phyloP scores from a whole-genome alignment of 73 alveolate species.

The Tetrahymena elliotti region DNA sequence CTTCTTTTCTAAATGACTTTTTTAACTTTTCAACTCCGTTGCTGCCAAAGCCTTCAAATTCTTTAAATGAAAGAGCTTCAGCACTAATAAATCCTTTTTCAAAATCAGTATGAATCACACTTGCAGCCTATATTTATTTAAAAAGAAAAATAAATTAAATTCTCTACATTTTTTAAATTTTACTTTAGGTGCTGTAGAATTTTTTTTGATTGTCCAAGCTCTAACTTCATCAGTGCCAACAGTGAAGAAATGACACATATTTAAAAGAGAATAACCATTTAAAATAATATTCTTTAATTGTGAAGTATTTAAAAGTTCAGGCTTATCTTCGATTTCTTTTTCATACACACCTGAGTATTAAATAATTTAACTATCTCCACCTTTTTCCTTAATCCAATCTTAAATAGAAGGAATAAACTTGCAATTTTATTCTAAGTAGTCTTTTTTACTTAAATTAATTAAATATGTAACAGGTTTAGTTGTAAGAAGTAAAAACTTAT shows the following conservation, averaged over 20 bases:
- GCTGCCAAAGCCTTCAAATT: slow-evolving; percentile 42
- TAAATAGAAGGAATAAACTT: background rate
- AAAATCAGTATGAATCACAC: slow-evolving; percentile 53
- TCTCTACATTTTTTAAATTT: too few species aligned
- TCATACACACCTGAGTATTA: slow-evolving; percentile 31
- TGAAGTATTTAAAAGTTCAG: slow-evolving; percentile 25
- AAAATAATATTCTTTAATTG: background rate
- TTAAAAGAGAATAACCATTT: slow-evolving; percentile 52
- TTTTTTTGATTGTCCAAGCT: slow-evolving; percentile 61
- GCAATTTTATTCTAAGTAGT: slow-evolving; percentile 67
- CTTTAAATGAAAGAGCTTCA: slow-evolving; percentile 54
- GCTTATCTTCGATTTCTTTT: slow-evolving; percentile 35
- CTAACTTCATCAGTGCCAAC: slow-evolving; percentile 68
- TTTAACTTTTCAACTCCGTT: slow-evolving; percentile 37
- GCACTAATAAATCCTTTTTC: slow-evolving; percentile 57
- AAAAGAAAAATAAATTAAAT: too few species aligned
- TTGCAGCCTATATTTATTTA: slow-evolving; percentile 34
- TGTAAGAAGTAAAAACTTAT: slow-evolving; percentile 76
- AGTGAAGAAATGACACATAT: slow-evolving; percentile 52
- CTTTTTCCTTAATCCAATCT: slow-evolving; percentile 16
- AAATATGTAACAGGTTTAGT: slow-evolving; percentile 94
- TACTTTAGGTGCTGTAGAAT: slow-evolving; percentile 46
- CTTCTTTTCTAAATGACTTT: slow-evolving; percentile 48
- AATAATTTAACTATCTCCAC: slow-evolving; percentile 10
- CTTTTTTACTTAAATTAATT: slow-evolving; percentile 81